Base-by-base conservation (phyloP, 371 early-diverging fungal species). In the Mucor circinelloides region DNA sequence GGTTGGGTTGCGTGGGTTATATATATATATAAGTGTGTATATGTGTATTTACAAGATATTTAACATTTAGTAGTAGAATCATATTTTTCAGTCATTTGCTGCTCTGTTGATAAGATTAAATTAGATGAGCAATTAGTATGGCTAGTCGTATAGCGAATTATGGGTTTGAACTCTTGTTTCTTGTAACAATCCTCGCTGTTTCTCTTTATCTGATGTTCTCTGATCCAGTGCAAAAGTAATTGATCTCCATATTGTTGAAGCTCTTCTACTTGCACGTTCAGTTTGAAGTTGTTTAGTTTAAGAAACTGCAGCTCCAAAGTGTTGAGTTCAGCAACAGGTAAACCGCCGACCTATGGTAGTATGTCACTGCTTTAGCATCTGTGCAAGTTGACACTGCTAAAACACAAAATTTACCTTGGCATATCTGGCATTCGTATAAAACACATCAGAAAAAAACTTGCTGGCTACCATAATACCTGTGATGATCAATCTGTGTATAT, bases 321-420 rank as follows among this genome's bases (percentile, higher is more conserved):
- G 83, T 98, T 98, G 58, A 98, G 81, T 81, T 98, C 99, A 54
- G 84, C 76, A 6, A 94, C 87, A 10, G 95, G 89, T 17, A 98
- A 77, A 9, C 99, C 99, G 64, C 99, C 99, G 42, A 98, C 97
- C 91, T 92, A 79, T 68, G 25, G 25, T 40, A 42, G 13, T 6
- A 40, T n/a, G n/a, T 13, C 36, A 44, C 10, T 27, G 66, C 63
- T 88, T 84, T 17, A 31, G 15, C 15, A 38, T 38, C 13, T 42
- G 40, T 21, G 21, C 40, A 19, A n/a, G 6, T 44, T 7, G 7
- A 4, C 19, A 2, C 44, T n/a, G 44, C 19, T 19, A 13, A n/a
- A 5, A 44, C 19, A n/a, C 10, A 19, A 17, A 44, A 19, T 36
- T 61, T 77, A 87, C 87, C 85, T 89, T 92, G 57, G 93, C 91